Percentiles rank a stretch among this genome's conserved stretches.
phyloP scores from a whole-genome alignment of 2,329 filamentous ascomycete species.

The Fusarium albosuccineum region DNA sequence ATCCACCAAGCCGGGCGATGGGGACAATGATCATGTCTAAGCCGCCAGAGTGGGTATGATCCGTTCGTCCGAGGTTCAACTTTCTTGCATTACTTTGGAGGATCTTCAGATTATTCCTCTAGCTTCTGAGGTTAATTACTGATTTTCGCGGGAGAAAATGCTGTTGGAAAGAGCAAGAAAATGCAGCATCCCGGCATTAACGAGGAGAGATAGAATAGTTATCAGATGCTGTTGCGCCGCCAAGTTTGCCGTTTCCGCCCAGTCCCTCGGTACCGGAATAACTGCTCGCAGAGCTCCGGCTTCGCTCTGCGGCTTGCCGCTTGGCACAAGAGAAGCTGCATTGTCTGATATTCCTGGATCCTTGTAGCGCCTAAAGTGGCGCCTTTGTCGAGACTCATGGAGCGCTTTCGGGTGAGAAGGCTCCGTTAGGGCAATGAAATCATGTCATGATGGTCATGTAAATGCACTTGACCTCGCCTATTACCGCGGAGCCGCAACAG shows the following conservation, averaged over 20 bases:
- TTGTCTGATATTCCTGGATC: not conserved
- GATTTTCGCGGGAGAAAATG: not conserved
- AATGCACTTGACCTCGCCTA: not conserved
- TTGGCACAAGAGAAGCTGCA: not conserved
- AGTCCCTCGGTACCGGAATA: conserved; percentile 33
- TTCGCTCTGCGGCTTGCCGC: conserved; percentile 13
- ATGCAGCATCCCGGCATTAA: not conserved
- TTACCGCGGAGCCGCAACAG: not conserved
- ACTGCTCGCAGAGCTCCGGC: conserved; percentile 18
- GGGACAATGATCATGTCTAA: conserved; percentile 12
- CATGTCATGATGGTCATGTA: conserved; percentile 8
- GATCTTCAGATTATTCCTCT: not conserved
- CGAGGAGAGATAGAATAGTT: not conserved
- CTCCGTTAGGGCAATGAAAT: conserved; percentile 6
- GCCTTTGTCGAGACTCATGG: not conserved
- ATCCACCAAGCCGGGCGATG: conserved; percentile 27
- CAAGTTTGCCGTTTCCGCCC: conserved; percentile 2
- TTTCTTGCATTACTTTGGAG: not conserved
- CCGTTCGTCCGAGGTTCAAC: conserved; percentile 32
- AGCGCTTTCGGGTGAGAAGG: conserved; percentile 7
- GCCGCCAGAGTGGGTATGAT: conserved; percentile 37
- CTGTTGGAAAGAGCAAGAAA: not conserved
- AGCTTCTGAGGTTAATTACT: not conserved
- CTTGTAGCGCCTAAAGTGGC: not conserved
- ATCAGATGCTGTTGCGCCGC: conserved; percentile 25